phyloP scores from a whole-genome alignment of 352 stramenopile species.

The Phytophthora boehmeriae region DNA sequence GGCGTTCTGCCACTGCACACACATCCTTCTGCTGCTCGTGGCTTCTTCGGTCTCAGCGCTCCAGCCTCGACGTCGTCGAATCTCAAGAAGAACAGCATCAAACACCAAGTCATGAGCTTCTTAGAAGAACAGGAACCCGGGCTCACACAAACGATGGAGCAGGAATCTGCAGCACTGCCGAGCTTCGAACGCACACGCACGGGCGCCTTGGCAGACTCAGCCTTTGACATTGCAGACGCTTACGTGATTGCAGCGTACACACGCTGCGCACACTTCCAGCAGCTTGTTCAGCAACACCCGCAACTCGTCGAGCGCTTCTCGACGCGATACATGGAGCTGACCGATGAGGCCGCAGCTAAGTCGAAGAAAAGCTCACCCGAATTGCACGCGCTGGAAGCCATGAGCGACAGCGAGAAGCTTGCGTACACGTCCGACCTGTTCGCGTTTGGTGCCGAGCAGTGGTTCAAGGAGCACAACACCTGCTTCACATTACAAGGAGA shows the following conservation, averaged over 20 bases:
- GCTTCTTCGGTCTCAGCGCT: slow-evolving; percentile 51
- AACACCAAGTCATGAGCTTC: slow-evolving; percentile 78
- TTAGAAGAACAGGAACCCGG: slow-evolving; percentile 54
- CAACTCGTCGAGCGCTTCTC: slow-evolving; percentile 45
- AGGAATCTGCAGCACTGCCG: slow-evolving; percentile 24
- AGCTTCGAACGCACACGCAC: slow-evolving; percentile 39
- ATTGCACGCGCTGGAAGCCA: slow-evolving; percentile 36
- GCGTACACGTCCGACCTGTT: slow-evolving; percentile 53
- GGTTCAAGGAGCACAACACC: slow-evolving; percentile 51
- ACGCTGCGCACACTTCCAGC: slow-evolving; percentile 56
- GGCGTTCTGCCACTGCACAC: slow-evolving; percentile 56
- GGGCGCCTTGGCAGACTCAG: slow-evolving; percentile 50
- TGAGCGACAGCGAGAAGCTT: slow-evolving; percentile 38
- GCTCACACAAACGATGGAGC: slow-evolving; percentile 11
- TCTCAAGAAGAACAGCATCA: slow-evolving; percentile 53
- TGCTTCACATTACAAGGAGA: slow-evolving; percentile 23
- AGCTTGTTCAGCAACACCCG: slow-evolving; percentile 31
- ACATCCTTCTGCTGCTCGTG: slow-evolving; percentile 78
- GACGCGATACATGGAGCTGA: slow-evolving; percentile 50
- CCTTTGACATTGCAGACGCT: slow-evolving; percentile 80
- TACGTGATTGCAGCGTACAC: slow-evolving; percentile 84
- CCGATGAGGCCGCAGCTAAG: slow-evolving; percentile 25
- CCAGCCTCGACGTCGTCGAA: slow-evolving; percentile 22
- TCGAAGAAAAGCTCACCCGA: slow-evolving; percentile 45
- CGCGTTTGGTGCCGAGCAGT: slow-evolving; percentile 51